Evolutionary conservation across 139 green algal species (phyloP).

Genomic region (Coccomyxa sp.): DNA sequence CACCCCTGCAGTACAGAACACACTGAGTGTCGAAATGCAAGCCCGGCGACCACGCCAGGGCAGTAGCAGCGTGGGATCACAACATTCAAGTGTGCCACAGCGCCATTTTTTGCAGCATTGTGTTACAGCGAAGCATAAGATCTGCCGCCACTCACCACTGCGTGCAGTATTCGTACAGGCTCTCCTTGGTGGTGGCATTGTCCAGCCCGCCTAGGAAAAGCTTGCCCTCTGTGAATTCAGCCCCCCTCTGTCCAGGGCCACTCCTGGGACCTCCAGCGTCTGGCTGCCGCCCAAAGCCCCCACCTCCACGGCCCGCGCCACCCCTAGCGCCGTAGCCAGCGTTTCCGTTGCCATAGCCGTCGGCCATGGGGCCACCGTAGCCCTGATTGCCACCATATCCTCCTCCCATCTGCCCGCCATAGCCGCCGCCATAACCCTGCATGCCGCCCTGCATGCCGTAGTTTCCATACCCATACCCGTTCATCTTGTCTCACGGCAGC

Average conservation of each 20-base stretch:
- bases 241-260: background rate
- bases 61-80: no score
- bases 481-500: background rate
- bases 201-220: slow-evolving; percentile 65
- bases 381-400: background rate
- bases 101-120: no score
- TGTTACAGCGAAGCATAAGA: background rate
- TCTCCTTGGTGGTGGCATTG: slow-evolving; percentile 50
- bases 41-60: no score
- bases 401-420: background rate
- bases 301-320: background rate
- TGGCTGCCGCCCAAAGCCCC: no score
- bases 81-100: no score
- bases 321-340: background rate
- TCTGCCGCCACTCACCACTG: slow-evolving; percentile 40
- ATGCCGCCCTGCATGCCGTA: slow-evolving; percentile 1
- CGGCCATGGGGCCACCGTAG: background rate
- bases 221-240: slow-evolving; percentile 49
- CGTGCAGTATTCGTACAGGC: slow-evolving; percentile 43
- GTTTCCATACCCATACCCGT: background rate
- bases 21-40: no score
- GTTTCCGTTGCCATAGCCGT: background rate
- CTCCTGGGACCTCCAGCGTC: no score
- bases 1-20: slow-evolving; percentile 46
- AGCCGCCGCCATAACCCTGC: background rate